Evolutionary conservation across 208 protist genomes (phyloP), one percentile per base, ranked within the genome.

Genomic region (Blechomonas ayalai): DNA sequence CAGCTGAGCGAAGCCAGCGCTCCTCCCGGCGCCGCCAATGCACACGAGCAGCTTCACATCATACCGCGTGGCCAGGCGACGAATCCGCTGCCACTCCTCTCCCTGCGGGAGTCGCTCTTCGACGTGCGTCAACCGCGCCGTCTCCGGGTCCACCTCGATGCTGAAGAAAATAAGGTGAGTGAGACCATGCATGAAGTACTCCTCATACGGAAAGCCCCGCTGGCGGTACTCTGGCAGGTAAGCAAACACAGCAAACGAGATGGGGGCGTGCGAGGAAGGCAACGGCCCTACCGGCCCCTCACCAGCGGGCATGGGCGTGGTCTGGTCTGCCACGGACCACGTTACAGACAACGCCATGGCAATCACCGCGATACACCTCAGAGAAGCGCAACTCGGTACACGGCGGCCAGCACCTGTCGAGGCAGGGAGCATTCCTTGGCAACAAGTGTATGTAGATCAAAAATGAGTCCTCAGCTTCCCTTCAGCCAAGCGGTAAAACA

Each of bases 101-200:
- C 12, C 46, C 2, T 41, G 25, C 0, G 75, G 80, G 4, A 90
- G 59, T 0, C 72, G 74, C 31, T 82, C 73, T 9, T 63, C 52
- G 8, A 63, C 67, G 32, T 63, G 39, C 27, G 26, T 40, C 20
- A 10, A 25, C 36, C 10, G 64, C n/a, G n/a, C n/a, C 59, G 18
- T 13, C 37, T 1, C 36, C 40, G 20, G 20, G 43, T 82, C 62
- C 5, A 83, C 56, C 59, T 83, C 75, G 1, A 79, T 38, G 35
- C 73, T 80, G 53, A 85, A 90, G 34, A 86, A 82, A 27, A 85
- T 82, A 26, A 90, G 56, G 43, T 90, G 80, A 2, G 72, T 90
- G 18, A 85, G 56, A 24, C 74, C 73, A 5, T 59, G 38, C 8
- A 28, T 15, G 40, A 88, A 79, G 29, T 67, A 35, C 3, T 50